A percentile compares a stretch with the other conserved stretches of the same genome.
Conservation (phyloP, 2,329 filamentous ascomycete genomes). For the Aspergillus oerlinghausenensis region DNA sequence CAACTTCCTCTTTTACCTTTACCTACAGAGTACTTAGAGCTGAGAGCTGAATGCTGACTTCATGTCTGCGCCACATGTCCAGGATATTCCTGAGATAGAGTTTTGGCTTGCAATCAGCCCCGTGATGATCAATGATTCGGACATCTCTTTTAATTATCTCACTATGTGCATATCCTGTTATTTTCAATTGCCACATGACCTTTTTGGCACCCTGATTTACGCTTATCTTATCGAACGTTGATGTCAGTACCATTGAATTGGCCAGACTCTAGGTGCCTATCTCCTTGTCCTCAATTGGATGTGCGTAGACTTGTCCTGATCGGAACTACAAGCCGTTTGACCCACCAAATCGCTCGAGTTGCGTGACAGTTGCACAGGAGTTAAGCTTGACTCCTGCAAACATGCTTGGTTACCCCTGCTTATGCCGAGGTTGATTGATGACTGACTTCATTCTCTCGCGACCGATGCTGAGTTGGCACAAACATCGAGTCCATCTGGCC, state of each 20-base stretch:
- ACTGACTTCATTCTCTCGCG: neutral
- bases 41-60: constrained; percentile 7
- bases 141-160: neutral
- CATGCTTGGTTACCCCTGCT: neutral
- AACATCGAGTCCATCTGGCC: neutral
- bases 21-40: too few relatives aligned
- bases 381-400: neutral
- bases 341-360: neutral
- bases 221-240: neutral
- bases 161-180: neutral
- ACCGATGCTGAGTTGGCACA: neutral
- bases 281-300: too few relatives aligned
- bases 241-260: neutral
- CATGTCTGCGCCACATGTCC: constrained; percentile 9
- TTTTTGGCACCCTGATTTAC: neutral
- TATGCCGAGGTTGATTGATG: neutral
- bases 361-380: neutral
- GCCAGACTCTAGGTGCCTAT: neutral
- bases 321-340: neutral
- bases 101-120: neutral
- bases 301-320: neutral
- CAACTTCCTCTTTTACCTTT: neutral
- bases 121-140: neutral
- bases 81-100: neutral
- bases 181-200: neutral